Conservation (phyloP, 495 filamentous ascomycete genomes). For the Talaromyces stipitatus region DNA sequence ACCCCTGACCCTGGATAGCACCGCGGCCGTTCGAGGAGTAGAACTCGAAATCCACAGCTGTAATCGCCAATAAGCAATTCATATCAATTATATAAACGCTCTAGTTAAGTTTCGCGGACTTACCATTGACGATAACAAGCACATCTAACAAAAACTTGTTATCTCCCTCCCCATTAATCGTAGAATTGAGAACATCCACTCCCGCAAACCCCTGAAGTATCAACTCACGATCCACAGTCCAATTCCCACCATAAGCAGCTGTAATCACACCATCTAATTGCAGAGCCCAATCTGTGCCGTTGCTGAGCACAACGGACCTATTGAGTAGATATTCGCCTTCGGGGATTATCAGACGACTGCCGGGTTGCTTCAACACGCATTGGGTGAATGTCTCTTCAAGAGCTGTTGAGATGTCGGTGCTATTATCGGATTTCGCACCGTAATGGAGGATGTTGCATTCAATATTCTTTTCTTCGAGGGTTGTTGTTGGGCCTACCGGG, state of each 20-base stretch:
- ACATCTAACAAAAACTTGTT: constrained; percentile 19
- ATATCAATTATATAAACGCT: not conserved
- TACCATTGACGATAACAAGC: constrained; percentile 22
- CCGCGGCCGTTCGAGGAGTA: constrained; percentile 33
- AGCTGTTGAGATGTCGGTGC: constrained; percentile 32
- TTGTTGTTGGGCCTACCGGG: constrained; percentile 27
- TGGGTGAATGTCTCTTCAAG: constrained; percentile 28
- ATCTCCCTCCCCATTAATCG: constrained; percentile 31
- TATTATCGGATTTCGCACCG: constrained; percentile 30
- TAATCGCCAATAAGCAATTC: not conserved
- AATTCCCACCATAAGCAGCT: constrained; percentile 23
- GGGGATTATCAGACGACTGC: constrained; percentile 29
- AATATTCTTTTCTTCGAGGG: constrained; percentile 19
- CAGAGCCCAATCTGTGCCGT: constrained; percentile 28
- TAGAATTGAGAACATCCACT: constrained; percentile 24
- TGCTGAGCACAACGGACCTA: constrained; percentile 24
- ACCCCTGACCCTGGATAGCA: constrained; percentile 40
- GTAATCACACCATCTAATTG: constrained; percentile 38
- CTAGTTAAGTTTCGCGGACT: not conserved
- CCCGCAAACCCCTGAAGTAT: constrained; percentile 20
- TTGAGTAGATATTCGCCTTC: constrained; percentile 30
- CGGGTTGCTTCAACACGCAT: constrained; percentile 21
- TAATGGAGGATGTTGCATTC: constrained; percentile 34
- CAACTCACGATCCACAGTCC: constrained; percentile 23
- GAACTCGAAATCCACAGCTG: constrained; percentile 35